Evolutionary conservation across 768 basidiomycete species (phyloP).

Genomic region (Hygrophoropsis aurantiaca): DNA sequence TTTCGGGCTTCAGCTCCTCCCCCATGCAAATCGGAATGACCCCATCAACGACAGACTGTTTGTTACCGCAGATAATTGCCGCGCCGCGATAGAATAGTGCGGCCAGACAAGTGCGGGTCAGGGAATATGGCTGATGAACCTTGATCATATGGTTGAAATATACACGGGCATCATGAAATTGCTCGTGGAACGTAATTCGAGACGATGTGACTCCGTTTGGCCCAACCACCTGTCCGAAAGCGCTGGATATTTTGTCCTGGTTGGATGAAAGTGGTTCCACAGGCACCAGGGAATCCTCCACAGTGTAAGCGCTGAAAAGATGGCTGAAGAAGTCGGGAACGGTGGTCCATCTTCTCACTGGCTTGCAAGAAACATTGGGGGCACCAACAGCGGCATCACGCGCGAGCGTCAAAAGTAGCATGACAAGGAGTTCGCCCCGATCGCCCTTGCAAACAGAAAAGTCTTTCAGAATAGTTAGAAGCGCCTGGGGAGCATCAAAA

Average conservation of each 20-base stretch:
- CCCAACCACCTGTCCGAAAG: too few relatives aligned
- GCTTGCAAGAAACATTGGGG: neutral
- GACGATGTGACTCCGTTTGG: too few relatives aligned
- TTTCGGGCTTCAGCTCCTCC: constrained; percentile 3
- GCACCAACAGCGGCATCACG: constrained; percentile 16
- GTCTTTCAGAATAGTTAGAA: neutral
- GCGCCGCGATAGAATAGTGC: constrained; percentile 22
- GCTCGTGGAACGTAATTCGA: neutral
- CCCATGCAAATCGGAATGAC: constrained; percentile 23
- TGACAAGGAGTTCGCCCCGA: constrained; percentile 20
- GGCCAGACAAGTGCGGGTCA: constrained; percentile 21
- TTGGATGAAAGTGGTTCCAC: too few relatives aligned
- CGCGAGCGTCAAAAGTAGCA: constrained; percentile 19
- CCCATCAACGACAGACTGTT: constrained; percentile 21
- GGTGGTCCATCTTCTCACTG: neutral
- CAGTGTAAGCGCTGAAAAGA: neutral
- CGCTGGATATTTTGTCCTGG: too few relatives aligned
- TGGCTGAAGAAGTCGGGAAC: neutral
- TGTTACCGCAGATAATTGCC: constrained; percentile 24
- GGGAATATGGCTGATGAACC: constrained; percentile 12
- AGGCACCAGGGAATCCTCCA: neutral
- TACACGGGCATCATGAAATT: constrained; percentile 17
- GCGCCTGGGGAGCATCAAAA: constrained; percentile 6
- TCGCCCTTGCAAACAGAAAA: constrained; percentile 19
- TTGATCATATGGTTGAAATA: constrained; percentile 35